phyloP scores from a whole-genome alignment of 106 monocot species.

The Dendrobium officinale region DNA sequence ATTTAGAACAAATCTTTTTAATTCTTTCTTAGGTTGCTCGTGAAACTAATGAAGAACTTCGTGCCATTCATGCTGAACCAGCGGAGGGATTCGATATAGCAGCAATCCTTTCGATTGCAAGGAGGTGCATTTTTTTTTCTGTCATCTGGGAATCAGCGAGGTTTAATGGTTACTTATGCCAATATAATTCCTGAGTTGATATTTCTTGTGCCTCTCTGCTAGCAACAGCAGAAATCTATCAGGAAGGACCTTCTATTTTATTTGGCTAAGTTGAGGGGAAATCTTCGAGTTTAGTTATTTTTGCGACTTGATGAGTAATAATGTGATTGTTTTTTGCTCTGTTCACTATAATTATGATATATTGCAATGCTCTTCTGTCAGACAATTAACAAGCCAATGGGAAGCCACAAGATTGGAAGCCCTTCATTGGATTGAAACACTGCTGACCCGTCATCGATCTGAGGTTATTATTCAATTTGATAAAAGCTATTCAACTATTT shows the following conservation, averaged over 20 bases:
- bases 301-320: not conserved
- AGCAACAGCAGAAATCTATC: slow-evolving; percentile 9
- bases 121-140: slow-evolving; percentile 45
- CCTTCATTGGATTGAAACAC: slow-evolving; percentile 71
- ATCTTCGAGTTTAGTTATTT: not conserved
- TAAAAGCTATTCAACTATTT: not conserved
- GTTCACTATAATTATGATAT: not conserved
- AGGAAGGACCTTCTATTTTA: not conserved
- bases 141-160: slow-evolving; percentile 18
- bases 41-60: slow-evolving; percentile 98
- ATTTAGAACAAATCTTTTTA: not conserved
- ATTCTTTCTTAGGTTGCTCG: slow-evolving; percentile 55
- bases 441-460: slow-evolving; percentile 50
- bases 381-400: slow-evolving; percentile 80
- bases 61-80: slow-evolving; percentile 65
- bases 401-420: slow-evolving; percentile 92
- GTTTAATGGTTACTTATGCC: slow-evolving; percentile 29
- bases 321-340: not conserved
- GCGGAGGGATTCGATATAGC: slow-evolving; percentile 80
- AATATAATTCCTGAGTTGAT: slow-evolving; percentile 15
- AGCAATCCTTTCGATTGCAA: slow-evolving; percentile 74
- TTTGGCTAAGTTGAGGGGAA: not conserved
- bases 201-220: slow-evolving; percentile 7
- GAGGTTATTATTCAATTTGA: slow-evolving; percentile 48
- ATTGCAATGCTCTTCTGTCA: slow-evolving; percentile 17